phyloP scores from a whole-genome alignment of 257 asterid genomes.

The Fraxinus cuspidata region DNA sequence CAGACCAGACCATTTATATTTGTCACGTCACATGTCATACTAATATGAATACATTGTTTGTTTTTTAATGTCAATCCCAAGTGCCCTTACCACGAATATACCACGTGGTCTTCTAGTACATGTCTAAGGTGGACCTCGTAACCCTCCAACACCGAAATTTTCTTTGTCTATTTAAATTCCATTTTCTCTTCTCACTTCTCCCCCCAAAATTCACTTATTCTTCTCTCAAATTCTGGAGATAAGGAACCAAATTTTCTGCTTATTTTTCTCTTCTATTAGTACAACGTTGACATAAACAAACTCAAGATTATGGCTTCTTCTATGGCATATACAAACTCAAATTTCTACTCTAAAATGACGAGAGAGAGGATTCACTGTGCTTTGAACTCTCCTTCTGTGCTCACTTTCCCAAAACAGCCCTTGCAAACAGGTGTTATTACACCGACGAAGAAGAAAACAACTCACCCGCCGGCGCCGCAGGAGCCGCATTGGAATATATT shows the following conservation, averaged over 20 bases:
- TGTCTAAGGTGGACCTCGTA: slow-evolving; percentile 28
- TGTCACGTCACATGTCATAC: slow-evolving; percentile 16
- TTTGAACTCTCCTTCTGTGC: slow-evolving; percentile 26
- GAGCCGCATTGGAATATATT: slow-evolving; percentile 32
- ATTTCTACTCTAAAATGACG: slow-evolving; percentile 9
- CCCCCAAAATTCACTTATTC: slow-evolving; percentile 22
- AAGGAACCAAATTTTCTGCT: not conserved
- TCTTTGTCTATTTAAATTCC: slow-evolving; percentile 10
- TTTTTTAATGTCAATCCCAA: not conserved
- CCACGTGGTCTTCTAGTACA: slow-evolving; percentile 34
- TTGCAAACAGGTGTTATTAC: not conserved
- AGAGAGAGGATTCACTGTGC: slow-evolving; percentile 16
- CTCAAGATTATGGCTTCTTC: slow-evolving; percentile 18
- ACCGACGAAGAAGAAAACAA: not conserved
- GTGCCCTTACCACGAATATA: slow-evolving; percentile 26
- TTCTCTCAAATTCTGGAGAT: not conserved
- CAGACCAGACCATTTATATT: not conserved
- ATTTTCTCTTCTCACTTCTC: not conserved
- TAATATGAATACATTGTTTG: not conserved
- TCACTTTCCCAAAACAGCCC: slow-evolving; percentile 23
- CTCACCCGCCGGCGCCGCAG: slow-evolving; percentile 6
- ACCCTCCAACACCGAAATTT: not conserved
- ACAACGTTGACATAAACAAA: not conserved
- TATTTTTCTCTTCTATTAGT: not conserved
- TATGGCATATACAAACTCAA: slow-evolving; percentile 7